phyloP scores from a whole-genome alignment of 768 basidiomycete genomes.

The Serendipita indica region DNA sequence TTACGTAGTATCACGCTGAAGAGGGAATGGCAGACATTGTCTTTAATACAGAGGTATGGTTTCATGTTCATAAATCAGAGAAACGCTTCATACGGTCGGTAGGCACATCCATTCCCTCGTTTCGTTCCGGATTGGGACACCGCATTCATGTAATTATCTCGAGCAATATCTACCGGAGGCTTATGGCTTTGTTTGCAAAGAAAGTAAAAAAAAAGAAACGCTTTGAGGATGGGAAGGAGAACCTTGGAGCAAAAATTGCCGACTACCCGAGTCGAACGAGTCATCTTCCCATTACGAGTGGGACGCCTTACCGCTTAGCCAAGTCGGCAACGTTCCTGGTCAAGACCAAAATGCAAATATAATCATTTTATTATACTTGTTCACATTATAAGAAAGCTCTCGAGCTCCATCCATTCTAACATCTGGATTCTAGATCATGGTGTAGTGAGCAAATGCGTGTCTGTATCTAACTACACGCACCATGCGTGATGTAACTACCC shows the following conservation, averaged over 20 bases:
- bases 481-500: conserved; percentile 95
- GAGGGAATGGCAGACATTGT: conserved; percentile 45
- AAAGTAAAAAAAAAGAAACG: background rate
- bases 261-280: conserved; percentile 10
- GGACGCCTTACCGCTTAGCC: conserved; percentile 10
- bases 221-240: background rate
- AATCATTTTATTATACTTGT: background rate
- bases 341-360: background rate
- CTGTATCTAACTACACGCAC: conserved; percentile 33
- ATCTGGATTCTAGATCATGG: too few relatives aligned
- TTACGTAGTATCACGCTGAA: background rate
- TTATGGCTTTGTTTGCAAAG: background rate
- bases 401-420: conserved; percentile 90
- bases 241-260: background rate
- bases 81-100: conserved; percentile 7
- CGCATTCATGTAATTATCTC: conserved; percentile 21
- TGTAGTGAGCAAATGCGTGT: background rate
- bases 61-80: background rate
- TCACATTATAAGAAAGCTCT: conserved; percentile 92
- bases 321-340: conserved; percentile 15
- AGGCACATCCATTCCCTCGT: conserved; percentile 61
- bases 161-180: conserved; percentile 31
- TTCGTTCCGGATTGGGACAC: conserved; percentile 30
- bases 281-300: conserved; percentile 11
- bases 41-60: conserved; percentile 76